Evolutionary conservation across 208 protist species (phyloP).

Genomic region (Leishmania aethiopica): DNA sequence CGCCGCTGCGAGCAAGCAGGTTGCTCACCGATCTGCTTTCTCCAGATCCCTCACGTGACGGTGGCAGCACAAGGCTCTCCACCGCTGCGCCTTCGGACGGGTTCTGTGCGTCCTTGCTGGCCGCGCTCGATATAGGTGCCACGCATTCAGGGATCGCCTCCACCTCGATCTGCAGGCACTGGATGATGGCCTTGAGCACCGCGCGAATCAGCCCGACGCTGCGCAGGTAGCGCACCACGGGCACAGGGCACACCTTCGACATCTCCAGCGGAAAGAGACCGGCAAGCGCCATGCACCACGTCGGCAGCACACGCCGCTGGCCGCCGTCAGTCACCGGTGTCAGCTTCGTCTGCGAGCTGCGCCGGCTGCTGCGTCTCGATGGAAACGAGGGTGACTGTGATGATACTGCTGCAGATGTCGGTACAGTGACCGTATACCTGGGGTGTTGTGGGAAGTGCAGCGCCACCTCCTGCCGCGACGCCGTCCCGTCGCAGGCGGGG

Average conservation of each 20-base stretch:
- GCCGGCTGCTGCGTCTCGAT: background rate
- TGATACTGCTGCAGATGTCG: background rate
- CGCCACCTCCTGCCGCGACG: background rate
- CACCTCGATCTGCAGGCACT: constrained; percentile 32
- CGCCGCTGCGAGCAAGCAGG: background rate
- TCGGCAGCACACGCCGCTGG: constrained; percentile 35
- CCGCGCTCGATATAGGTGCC: background rate
- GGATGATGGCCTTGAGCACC: constrained; percentile 29
- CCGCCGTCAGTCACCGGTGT: background rate
- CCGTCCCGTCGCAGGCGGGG: background rate
- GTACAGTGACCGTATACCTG: constrained; percentile 7
- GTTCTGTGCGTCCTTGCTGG: background rate
- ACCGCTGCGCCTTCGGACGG: background rate
- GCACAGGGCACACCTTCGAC: constrained; percentile 32
- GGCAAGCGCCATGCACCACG: constrained; percentile 55
- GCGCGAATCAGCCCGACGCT: constrained; percentile 42
- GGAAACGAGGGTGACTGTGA: background rate
- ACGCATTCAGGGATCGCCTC: constrained; percentile 2
- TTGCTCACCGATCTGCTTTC: background rate
- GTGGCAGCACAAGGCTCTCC: background rate
- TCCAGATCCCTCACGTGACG: background rate
- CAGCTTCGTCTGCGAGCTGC: background rate
- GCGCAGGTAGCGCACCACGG: constrained; percentile 56
- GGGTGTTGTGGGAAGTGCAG: constrained; percentile 18
- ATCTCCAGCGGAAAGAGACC: constrained; percentile 44